These are phyloP conservation scores for Salix suchowensis DNA, from an alignment of 345 rosid species.

Conservation along the genomic window DNA sequence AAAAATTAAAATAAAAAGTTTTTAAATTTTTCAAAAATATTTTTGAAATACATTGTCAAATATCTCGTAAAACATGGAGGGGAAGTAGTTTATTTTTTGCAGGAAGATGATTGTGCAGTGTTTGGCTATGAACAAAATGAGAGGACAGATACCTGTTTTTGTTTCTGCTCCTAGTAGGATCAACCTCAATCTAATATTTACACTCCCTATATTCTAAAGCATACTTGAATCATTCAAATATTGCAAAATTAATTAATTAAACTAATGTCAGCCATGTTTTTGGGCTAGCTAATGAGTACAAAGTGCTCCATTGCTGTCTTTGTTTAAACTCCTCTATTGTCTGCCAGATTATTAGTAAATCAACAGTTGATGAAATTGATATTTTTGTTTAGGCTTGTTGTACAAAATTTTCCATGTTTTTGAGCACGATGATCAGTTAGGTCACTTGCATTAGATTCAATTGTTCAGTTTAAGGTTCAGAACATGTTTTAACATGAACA, in stretches of 20 bases:
- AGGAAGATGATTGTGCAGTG: neutral
- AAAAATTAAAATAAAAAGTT: too few relatives aligned
- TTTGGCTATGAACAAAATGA: neutral
- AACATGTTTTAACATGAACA: neutral
- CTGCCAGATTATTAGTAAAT: neutral
- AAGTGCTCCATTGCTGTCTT: neutral
- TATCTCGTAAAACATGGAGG: fast-evolving
- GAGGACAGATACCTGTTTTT: neutral
- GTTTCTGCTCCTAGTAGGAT: neutral
- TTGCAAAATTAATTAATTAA: too few relatives aligned
- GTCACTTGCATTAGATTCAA: neutral
- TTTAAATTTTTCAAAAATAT: too few relatives aligned
- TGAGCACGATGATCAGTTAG: neutral
- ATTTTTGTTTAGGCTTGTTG: neutral
- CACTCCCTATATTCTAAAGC: neutral
- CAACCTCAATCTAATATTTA: neutral
- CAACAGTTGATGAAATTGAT: neutral
- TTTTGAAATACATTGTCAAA: too few relatives aligned
- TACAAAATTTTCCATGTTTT: neutral
- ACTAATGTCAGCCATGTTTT: neutral
- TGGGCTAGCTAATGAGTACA: neutral
- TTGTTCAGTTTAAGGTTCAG: neutral
- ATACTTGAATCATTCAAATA: neutral
- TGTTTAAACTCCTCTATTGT: neutral
- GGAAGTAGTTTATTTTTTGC: neutral